Base-by-base conservation (phyloP, 768 basidiomycete genomes). In the Phaffia tasmanica region DNA sequence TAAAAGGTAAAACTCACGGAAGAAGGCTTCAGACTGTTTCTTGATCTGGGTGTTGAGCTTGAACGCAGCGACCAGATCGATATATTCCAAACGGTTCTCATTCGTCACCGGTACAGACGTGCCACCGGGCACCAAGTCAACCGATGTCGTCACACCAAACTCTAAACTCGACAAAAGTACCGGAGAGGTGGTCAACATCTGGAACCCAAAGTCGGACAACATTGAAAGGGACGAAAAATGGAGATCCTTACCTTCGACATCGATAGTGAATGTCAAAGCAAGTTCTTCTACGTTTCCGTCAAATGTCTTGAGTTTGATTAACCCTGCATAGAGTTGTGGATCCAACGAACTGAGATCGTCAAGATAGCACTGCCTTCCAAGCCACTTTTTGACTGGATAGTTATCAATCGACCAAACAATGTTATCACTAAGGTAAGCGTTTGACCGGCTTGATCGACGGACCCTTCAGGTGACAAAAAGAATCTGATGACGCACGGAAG, bases 341-440 rank as follows among this genome's bases (percentile, higher is more conserved):
- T 97, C 94, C 16, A 97, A 82, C 4, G 92, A 94, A 0, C 84
- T 84, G 3, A 98, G 83, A 71, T 98, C 94, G 72, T 97, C 93
- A 30, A 97, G 79, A 79, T 88, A 92, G 70, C 86, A 89, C 75
- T 93, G 89, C 73, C 85, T 85, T 27, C 88, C 90, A 0, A 98
- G 81, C 92, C 76, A 76, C 70, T 76, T 76, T 14, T 75, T 73
- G 89, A 97, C 88, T 89, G 71, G 7, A n/a, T 35, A 32, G 48
- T 15, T 47, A 18, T 23, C 15, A 30, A 7, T 42, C 19, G n/a
- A 1, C 23, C 60, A 18, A 15, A n/a, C 55, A 50, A 0, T 35
- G 48, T 15, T 9, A 3, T 21, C 21, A 72, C 77, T 46, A 61
- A 11, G 53, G 29, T 9, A 49, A 23, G 48, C 29, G 50, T 27